phyloP scores from a whole-genome alignment of 805 yeast genomes.

The Candida arabinofermentans region DNA sequence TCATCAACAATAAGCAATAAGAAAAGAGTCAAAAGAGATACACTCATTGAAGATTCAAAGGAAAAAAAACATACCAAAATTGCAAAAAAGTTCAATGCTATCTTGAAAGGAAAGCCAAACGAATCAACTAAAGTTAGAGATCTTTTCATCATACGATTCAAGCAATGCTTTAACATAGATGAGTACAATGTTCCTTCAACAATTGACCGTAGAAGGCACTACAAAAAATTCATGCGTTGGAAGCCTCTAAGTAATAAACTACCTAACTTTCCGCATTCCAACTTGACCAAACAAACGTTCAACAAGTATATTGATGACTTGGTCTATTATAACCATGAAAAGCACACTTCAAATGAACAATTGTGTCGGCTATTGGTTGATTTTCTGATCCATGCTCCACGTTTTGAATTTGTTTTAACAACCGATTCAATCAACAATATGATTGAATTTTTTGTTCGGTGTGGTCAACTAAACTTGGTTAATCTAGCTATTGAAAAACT shows the following conservation, averaged over 20 bases:
- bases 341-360: not conserved
- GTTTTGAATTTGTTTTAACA: constrained; percentile 1
- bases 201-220: too few species aligned
- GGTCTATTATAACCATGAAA: constrained; percentile 1
- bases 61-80: too few species aligned
- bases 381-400: not conserved
- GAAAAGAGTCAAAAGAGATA: too few species aligned
- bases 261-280: not conserved
- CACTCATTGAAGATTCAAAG: too few species aligned
- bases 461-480: constrained; percentile 1
- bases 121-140: too few species aligned
- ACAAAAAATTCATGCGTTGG: not conserved
- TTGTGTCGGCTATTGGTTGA: not conserved
- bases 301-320: constrained; percentile 1
- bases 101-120: too few species aligned
- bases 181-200: not conserved
- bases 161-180: not conserved
- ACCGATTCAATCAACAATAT: constrained; percentile 9
- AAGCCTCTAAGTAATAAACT: not conserved
- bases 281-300: not conserved
- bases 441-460: constrained; percentile 6
- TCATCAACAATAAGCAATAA: too few species aligned
- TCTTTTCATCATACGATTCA: not conserved
- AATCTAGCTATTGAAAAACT: not conserved
- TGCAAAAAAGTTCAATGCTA: too few species aligned